Base-by-base conservation (phyloP, 768 basidiomycete genomes). In the Russula sp. region DNA sequence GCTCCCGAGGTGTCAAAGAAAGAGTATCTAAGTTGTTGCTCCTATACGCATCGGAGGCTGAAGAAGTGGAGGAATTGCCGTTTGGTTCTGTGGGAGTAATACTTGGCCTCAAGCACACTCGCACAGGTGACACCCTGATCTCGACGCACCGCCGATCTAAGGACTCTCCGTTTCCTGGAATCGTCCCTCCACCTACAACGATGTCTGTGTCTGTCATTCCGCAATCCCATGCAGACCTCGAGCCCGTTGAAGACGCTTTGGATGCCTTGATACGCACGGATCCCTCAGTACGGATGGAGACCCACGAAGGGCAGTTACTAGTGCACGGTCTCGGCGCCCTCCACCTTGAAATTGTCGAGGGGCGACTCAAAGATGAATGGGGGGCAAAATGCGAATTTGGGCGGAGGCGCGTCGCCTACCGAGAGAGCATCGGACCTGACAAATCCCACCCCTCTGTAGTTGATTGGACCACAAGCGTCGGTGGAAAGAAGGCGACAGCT, bases 271-370 rank as follows among this genome's bases (percentile, higher is more conserved):
- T 83, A 18, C 86, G 92, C n/a, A 93, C 93, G 1, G 92, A 94
- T 69, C 92, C 92, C n/a, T 93, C 90, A 0, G 82, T 93, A 34
- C 85, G 93, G 20, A 77, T 85, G 35, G 92, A 93, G 57, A 75
- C 77, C 3, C 85, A 89, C 58, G 92, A 94, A 65, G 92, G 90
- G 1, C 92, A 94, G 68, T 76, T 91, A 38, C 79, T 94, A 35
- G 79, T 91, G 1, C 89, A 93, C 66, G 91, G 91, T 2, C 82
- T 94, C 45, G 92, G 92, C 14, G 83, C 88, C 35, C 79, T 94
- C 13, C 92, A 94, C 69, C 80, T 94, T n/a, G 92, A 94, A 72
- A 93, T 94, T 58, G 79, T 93, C 10, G 89, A 90, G 73, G 82
- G 84, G n/a, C 81, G 93, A 46, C 75, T 94, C 32, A 79, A 77